phyloP scores from a whole-genome alignment of 495 filamentous ascomycete species.

The Hypoxylon intermedium region DNA sequence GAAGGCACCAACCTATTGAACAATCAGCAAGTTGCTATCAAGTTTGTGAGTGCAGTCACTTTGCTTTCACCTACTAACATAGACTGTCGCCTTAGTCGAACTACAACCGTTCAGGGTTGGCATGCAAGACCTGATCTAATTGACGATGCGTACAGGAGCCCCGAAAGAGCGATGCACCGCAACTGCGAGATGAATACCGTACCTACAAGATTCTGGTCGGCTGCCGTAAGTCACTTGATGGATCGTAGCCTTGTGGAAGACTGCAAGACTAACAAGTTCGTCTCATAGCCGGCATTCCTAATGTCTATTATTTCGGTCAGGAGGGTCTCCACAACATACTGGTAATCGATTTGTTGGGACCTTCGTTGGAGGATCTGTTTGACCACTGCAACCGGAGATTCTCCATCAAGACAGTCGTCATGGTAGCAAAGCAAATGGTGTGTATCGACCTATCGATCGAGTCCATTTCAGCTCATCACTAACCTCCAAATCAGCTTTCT shows the following conservation, averaged over 20 bases:
- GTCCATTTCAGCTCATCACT: too few species aligned
- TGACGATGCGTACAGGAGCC: constrained; percentile 71
- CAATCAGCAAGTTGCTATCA: constrained; percentile 99
- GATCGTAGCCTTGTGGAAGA: not conserved
- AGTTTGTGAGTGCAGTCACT: constrained; percentile 78
- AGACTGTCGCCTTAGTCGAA: not conserved
- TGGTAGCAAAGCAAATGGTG: constrained; percentile 99
- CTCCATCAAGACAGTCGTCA: constrained; percentile 95
- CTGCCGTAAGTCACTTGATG: constrained; percentile 78
- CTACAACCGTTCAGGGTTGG: not conserved
- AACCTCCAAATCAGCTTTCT: constrained; percentile 73
- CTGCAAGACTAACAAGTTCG: constrained; percentile 23
- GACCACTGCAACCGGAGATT: constrained; percentile 97
- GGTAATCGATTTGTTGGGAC: constrained; percentile 96
- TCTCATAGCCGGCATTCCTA: constrained; percentile 89
- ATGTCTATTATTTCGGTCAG: constrained; percentile 99
- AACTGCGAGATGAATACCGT: constrained; percentile 97
- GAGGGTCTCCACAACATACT: constrained; percentile 99
- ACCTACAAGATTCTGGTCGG: constrained; percentile 99
- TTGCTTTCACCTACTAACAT: not conserved
- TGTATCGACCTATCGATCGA: constrained; percentile 43
- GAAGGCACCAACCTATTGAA: constrained; percentile 98
- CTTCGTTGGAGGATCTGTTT: constrained; percentile 96
- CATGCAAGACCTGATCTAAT: constrained; percentile 19
- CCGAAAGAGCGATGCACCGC: constrained; percentile 96